phyloP scores from a whole-genome alignment of 192 early-diverging fungal genomes.

The Backusella tuberculispora region DNA sequence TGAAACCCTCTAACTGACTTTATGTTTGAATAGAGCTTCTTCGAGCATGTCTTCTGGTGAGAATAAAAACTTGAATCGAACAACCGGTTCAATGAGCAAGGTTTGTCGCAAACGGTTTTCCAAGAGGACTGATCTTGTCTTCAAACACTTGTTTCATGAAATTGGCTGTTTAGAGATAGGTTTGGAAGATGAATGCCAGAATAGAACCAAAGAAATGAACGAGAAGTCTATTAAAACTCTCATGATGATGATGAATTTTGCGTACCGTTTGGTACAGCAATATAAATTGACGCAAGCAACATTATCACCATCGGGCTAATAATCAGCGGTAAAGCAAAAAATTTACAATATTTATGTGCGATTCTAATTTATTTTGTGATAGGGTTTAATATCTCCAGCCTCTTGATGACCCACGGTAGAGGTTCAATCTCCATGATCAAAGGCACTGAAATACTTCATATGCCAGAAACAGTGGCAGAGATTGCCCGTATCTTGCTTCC shows the following conservation, averaged over 20 bases:
- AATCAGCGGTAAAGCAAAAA: constrained; percentile 4
- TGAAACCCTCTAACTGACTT: not conserved
- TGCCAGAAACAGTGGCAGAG: constrained; percentile 17
- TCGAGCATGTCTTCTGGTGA: not conserved
- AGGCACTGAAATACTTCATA: constrained; percentile 16
- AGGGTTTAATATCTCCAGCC: constrained; percentile 8
- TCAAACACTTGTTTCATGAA: constrained; percentile 9
- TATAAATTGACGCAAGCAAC: constrained; percentile 11
- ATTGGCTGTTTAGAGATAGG: constrained; percentile 8
- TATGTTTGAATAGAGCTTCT: not conserved
- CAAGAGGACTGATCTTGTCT: constrained; percentile 14
- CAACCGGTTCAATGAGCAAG: not conserved
- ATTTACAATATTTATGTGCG: not conserved
- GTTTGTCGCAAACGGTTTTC: not conserved
- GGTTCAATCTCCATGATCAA: not conserved
- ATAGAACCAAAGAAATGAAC: constrained; percentile 18
- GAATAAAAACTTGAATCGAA: not conserved
- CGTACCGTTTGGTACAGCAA: not conserved
- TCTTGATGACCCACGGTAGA: not conserved
- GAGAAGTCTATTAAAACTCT: constrained; percentile 10
- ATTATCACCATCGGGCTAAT: not conserved
- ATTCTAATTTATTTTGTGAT: constrained; percentile 6
- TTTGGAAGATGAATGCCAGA: not conserved
- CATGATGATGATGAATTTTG: constrained; percentile 21
- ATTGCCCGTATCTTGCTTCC: constrained; percentile 11